Percentiles rank a stretch among this genome's conserved stretches.
These are phyloP conservation scores for Flaveria ramosissima DNA, from an alignment of 129 eudicot species.

Conservation along the genomic window DNA sequence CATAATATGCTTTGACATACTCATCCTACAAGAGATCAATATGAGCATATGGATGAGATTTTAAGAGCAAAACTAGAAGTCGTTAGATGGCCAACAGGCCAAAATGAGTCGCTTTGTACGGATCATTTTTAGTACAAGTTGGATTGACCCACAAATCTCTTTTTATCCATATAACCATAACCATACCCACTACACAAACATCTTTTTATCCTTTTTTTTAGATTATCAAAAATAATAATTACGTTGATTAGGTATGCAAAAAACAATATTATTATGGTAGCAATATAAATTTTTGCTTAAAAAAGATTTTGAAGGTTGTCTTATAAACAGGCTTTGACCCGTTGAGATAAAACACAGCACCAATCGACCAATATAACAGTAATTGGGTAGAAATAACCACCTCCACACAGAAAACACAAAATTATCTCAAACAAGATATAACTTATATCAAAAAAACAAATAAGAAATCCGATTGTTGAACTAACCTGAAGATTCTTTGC, in stretches of 20 bases:
- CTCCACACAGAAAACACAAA: neutral
- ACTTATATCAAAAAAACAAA: neutral
- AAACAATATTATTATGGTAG: neutral
- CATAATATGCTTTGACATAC: constrained; percentile 85
- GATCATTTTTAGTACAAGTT: neutral
- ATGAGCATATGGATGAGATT: neutral
- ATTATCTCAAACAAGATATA: neutral
- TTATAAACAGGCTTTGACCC: neutral
- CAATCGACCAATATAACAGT: neutral
- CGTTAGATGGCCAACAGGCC: neutral
- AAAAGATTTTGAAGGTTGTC: neutral
- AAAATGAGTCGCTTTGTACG: neutral
- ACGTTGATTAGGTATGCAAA: neutral
- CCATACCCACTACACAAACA: too few relatives aligned
- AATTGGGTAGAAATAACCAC: neutral
- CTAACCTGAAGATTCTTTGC: constrained; percentile 64
- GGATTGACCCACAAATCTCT: neutral
- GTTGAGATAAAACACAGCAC: neutral
- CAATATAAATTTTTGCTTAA: neutral
- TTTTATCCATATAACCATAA: too few relatives aligned
- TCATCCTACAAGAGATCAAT: constrained; percentile 55
- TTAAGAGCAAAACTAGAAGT: neutral
- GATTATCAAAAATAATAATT: neutral
- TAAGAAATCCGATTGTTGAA: constrained; percentile 3
- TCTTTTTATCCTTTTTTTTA: too few relatives aligned